phyloP scores from a whole-genome alignment of 768 basidiomycete genomes.

The Tricholomella constricta region DNA sequence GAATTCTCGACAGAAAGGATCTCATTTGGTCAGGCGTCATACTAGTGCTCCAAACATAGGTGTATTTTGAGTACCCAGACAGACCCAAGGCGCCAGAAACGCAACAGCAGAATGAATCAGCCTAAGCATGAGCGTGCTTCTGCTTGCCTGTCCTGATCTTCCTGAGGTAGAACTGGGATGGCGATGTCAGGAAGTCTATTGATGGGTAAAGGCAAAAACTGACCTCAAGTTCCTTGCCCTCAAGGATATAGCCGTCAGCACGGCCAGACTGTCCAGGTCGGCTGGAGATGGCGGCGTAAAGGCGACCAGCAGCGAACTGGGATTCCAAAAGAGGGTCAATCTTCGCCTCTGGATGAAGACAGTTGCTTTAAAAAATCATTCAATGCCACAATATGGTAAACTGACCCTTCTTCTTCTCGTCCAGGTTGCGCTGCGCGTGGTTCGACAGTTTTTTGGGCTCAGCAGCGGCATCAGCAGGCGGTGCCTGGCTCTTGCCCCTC shows the following conservation, averaged over 20 bases:
- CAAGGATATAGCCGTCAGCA: constrained; percentile 95
- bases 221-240: constrained; percentile 98
- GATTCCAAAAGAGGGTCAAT: constrained; percentile 86
- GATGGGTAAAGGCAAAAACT: constrained; percentile 19
- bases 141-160: constrained; percentile 93
- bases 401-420: constrained; percentile 89
- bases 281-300: constrained; percentile 91
- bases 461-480: constrained; percentile 45
- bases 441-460: constrained; percentile 83
- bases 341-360: constrained; percentile 67
- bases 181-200: constrained; percentile 22
- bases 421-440: constrained; percentile 84
- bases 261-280: constrained; percentile 97
- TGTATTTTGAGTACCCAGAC: constrained; percentile 14
- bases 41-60: constrained; percentile 14
- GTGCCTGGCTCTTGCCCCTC: constrained; percentile 69
- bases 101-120: constrained; percentile 1
- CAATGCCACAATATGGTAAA: not conserved
- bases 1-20: constrained; percentile 2
- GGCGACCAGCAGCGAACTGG: constrained; percentile 93
- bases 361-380: not conserved
- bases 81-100: not conserved
- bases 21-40: constrained; percentile 9
- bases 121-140: constrained; percentile 77
- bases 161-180: constrained; percentile 84